Conservation (phyloP, 306 rosid species). For the Trifolium pratense region DNA sequence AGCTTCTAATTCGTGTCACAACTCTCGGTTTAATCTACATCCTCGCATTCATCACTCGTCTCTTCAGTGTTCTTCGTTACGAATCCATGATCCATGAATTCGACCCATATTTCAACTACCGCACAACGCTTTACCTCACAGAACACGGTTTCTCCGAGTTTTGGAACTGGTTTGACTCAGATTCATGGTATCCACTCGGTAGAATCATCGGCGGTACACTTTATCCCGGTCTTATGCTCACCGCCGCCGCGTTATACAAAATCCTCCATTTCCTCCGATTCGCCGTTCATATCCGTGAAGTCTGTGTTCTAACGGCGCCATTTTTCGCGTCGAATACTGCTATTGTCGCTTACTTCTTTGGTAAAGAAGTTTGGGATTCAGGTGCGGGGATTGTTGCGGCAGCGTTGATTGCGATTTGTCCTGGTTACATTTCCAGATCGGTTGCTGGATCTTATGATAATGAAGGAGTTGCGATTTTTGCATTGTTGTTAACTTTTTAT, state of each 20-base stretch:
- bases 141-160: conserved; percentile 86
- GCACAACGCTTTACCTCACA: conserved; percentile 82
- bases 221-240: conserved; percentile 96
- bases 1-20: conserved; percentile 84
- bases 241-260: conserved; percentile 85
- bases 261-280: conserved; percentile 66
- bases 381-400: conserved; percentile 98
- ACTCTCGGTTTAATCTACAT: conserved; percentile 72
- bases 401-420: conserved; percentile 89
- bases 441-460: conserved; percentile 97
- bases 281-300: conserved; percentile 93
- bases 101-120: conserved; percentile 97
- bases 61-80: conserved; percentile 92
- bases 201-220: conserved; percentile 95
- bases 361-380: conserved; percentile 92
- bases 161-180: conserved; percentile 99
- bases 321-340: conserved; percentile 96
- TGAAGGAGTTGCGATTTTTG: conserved; percentile 97
- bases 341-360: conserved; percentile 88
- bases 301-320: conserved; percentile 92
- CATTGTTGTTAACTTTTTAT: conserved; percentile 77
- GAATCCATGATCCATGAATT: conserved; percentile 99
- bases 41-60: conserved; percentile 91
- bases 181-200: conserved; percentile 95
- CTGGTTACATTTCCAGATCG: conserved; percentile 93